Base-by-base conservation (phyloP, 1,139 yeast genomes). In the Candida frijolesensis region DNA sequence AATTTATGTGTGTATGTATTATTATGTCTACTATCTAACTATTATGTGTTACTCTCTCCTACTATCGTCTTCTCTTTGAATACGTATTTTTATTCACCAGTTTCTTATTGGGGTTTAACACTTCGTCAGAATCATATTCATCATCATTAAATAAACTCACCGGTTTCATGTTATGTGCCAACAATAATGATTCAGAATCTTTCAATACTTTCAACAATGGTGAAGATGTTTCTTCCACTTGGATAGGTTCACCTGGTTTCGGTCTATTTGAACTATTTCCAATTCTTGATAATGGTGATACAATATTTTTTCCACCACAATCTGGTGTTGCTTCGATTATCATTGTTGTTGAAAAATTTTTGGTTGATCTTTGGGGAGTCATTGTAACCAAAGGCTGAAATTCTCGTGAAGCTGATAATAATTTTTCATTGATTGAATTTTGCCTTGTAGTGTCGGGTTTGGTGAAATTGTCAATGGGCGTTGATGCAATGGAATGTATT, bases 241-340 rank as follows among this genome's bases (percentile, higher is more conserved):
- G 61, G 2, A 69, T 58, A 1, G 75, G 76, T 14, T 71, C 74
- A 2, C 78, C 78, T 1, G 78, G 79, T 49, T 61, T 61, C 15
- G 53, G 58, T 33, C 55, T 53, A 35, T 46, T 50, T 8, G 32
- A 39, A 18, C 38, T 30, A 33, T 11, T 25, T 1, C 29, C 18
- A n/a, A 10, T 3, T 34, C 25, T 48, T 40, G 11, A 12, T 46
- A 41, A 16, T 0, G 71, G 70, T 1, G 72, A 66, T 2, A 66
- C 46, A 1, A 56, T 38, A 12, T 8, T n/a, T 19, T 38, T 19
- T 4, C 22, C 22, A 19, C 22, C 22, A 19, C 22, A 19, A 12
- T 15, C 42, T 15, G 55, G 50, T 8, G 59, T 48, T 4, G 42
- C 42, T 30, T 48, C 39, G 18, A 38, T 42, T 10, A 16, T 4